These are phyloP conservation scores for Dissophora ornata DNA, from an alignment of 192 early-diverging fungal species.

Conservation along the genomic window DNA sequence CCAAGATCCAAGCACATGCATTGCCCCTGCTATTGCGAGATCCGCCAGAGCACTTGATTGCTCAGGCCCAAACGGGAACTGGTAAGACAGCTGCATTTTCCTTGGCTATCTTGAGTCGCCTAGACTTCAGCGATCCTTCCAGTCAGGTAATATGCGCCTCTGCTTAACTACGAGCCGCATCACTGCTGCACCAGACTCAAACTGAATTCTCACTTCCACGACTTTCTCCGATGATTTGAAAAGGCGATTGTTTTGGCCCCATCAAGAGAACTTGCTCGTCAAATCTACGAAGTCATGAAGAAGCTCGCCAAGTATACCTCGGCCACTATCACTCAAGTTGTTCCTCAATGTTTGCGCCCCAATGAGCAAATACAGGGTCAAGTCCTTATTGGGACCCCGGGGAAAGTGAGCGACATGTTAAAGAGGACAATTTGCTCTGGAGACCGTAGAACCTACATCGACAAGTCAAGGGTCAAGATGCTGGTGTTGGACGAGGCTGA, in stretches of 20 bases:
- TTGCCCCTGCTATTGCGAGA: constrained; percentile 85
- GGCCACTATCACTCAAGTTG: constrained; percentile 74
- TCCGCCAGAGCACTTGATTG: constrained; percentile 75
- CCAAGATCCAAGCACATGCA: constrained; percentile 94
- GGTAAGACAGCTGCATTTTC: constrained; percentile 61
- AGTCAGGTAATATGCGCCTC: constrained; percentile 68
- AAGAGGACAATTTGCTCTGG: constrained; percentile 37
- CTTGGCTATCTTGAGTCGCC: constrained; percentile 29
- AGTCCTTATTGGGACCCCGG: constrained; percentile 93
- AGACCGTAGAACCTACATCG: constrained; percentile 50
- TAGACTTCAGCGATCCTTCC: constrained; percentile 54
- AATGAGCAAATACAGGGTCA: constrained; percentile 68
- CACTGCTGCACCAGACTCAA: no score
- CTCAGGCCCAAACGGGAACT: constrained; percentile 56
- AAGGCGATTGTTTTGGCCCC: constrained; percentile 89
- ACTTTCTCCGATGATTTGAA: not conserved
- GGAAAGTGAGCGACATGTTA: constrained; percentile 81
- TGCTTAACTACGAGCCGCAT: no score
- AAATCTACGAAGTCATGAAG: constrained; percentile 89
- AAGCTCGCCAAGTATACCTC: constrained; percentile 86
- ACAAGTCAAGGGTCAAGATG: constrained; percentile 67
- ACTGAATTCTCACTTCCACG: no score
- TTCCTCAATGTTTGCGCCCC: constrained; percentile 60
- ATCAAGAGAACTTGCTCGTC: constrained; percentile 90
- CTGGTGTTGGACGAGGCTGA: constrained; percentile 98